Base-by-base conservation (phyloP, 2,329 filamentous ascomycete species). In the Exophiala viscosa region DNA sequence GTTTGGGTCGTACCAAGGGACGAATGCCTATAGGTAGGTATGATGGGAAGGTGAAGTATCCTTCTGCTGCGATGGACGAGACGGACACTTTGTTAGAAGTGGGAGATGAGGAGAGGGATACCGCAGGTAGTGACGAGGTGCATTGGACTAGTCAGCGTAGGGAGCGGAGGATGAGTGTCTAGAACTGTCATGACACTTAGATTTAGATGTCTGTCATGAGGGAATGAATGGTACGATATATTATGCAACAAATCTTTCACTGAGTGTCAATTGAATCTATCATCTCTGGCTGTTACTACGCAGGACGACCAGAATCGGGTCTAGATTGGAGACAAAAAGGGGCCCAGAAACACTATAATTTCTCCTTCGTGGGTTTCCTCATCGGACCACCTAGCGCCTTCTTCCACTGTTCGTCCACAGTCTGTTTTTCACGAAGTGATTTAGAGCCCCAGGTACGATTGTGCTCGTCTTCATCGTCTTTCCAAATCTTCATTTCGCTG, bases 401-500 rank as follows among this genome's bases (percentile, higher is more conserved):
- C 41, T 55, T 61, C 61, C 62, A 64, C 47, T 57, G 15, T 36
- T 61, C 58, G 44, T 62, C 60, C n/a, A 64, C 17, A 13, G 46
- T 55, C 48, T 60, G 57, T 40, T 62, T 62, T 51, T 64, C 61
- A n/a, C 50, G 20, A 15, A 59, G 35, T 15, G 52, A 45, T 45
- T 60, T 62, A 3, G 45, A 18, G 5, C 52, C 50, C 62, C 62
- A 64, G 11, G 44, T 45, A 18, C 48, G 51, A 5, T 59, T 41
- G 35, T 57, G 59, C 35, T 58, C 52, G 14, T 58, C 61, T 41
- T 64, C 57, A n/a, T 59, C 53, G n/a, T 52, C 28, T 11, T 47
- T 54, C 59, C 60, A 62, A 10, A 55, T 47, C 47, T 58, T 49
- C 38, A 62, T 39, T 38, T 64, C 62, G 20, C 20, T 39, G 15